Evolutionary conservation across 1,284 basidiomycete species (phyloP), one percentile per base, ranked within the genome.

Genomic region (Prillingera fragicola): DNA sequence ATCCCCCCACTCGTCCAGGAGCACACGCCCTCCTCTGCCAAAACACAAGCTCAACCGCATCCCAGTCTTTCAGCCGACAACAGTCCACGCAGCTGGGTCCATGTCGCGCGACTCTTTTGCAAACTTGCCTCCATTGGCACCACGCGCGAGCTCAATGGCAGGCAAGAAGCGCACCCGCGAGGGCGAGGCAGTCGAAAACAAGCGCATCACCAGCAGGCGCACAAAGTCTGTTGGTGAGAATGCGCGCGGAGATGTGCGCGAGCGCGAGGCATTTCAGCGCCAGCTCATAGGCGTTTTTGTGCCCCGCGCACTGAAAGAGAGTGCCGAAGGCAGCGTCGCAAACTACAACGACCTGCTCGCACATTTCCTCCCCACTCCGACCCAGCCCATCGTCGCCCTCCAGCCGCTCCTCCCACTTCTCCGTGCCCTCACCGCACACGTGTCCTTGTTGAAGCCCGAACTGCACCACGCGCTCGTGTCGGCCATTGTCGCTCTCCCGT

Each of bases 401-500:
- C 61, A 66, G 2, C 72, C 75, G 44, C 69, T 79, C 22, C 63
- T 74, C 12, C 75, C 76, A 0, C 66, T 79, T 4, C 70, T 78
- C 3, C 72, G 75, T 39, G 74, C 56, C 83, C 86, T 52, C 77
- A 87, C 55, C 70, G 96, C 43, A 82, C 91, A 70, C 78, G 83
- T 71, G 23, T 67, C 67, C 3, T 61, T 72, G 12, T 56, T 73
- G 18, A 52, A 59, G 8, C 62, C 63, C 2, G 49, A 56, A 29
- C 76, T 79, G 4, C 92, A 98, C 63, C 74, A 81, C n/a, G 69
- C 81, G 1, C 80, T 99, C 17, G 84, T 97, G 25, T 82, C 92
- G 49, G 88, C 89, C 23, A 83, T 98, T 49, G 76, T 96, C 45
- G 79, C 78, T 47, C 77, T 95, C 57, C 89, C 91, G 6, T 99